Conservation (phyloP, 2,329 filamentous ascomycete genomes). For the Fusarium proliferatum region DNA sequence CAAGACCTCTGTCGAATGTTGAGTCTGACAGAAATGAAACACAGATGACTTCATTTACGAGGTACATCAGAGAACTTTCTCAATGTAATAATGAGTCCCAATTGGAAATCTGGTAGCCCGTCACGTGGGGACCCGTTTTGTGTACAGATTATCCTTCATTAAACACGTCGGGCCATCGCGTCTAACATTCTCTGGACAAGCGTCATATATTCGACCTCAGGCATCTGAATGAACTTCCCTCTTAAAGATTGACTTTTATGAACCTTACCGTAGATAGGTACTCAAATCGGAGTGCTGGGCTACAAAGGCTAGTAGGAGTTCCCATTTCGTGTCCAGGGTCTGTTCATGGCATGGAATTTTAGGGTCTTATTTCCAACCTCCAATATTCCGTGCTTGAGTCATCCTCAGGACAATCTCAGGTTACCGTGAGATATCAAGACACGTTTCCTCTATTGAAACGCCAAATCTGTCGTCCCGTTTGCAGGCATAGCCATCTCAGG, state of each 20-base stretch:
- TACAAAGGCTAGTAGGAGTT: slow-evolving; percentile 19
- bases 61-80: not conserved
- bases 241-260: not conserved
- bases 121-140: slow-evolving; percentile 39
- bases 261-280: not conserved
- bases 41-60: not conserved
- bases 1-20: not conserved
- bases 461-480: not conserved
- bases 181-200: not conserved
- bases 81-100: not conserved
- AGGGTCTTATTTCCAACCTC: slow-evolving; percentile 6
- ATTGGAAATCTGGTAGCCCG: not conserved
- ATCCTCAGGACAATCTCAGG: not conserved
- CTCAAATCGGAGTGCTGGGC: not conserved
- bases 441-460: not conserved
- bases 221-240: not conserved
- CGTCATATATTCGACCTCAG: not conserved
- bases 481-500: not conserved
- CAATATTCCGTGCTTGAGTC: not conserved
- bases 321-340: slow-evolving; percentile 5
- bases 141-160: not conserved
- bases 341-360: slow-evolving; percentile 4
- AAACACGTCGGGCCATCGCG: slow-evolving; percentile 14
- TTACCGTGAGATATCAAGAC: slow-evolving; percentile 4
- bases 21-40: not conserved